Evolutionary conservation across 106 monocot genomes (phyloP).

Genomic region (Allium sativum): DNA sequence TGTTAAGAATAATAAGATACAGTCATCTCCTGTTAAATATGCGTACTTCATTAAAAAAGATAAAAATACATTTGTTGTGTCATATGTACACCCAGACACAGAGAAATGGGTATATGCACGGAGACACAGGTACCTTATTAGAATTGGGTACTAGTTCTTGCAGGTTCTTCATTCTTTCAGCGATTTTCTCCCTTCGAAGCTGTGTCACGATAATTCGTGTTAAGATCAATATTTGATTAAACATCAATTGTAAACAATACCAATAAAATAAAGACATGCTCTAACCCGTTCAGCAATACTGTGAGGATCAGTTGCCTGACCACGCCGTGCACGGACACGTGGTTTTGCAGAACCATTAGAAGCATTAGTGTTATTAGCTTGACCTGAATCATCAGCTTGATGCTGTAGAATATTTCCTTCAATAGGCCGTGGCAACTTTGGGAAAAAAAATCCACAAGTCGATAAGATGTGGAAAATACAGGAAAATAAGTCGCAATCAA

Average conservation of each 20-base stretch:
- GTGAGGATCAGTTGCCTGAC: conserved; percentile 88
- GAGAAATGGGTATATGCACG: background rate
- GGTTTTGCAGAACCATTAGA: conserved; percentile 34
- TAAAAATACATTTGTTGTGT: background rate
- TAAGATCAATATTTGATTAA: no score
- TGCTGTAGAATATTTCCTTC: no score
- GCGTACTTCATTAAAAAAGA: background rate
- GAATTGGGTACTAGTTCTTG: conserved; percentile 89
- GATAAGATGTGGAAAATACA: no score
- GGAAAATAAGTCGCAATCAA: no score
- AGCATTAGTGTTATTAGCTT: background rate
- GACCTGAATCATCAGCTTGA: no score
- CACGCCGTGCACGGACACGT: conserved; percentile 66
- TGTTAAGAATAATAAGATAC: no score
- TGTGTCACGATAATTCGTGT: conserved; percentile 11
- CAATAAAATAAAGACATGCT: conserved; percentile 4
- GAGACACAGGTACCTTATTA: conserved; percentile 57
- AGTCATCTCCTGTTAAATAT: no score
- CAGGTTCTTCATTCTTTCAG: conserved; percentile 86
- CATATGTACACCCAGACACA: background rate
- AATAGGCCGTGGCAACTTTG: no score
- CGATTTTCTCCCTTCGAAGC: conserved; percentile 86
- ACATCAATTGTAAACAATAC: background rate
- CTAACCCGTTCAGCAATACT: conserved; percentile 90
- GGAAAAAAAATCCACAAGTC: no score